These are phyloP conservation scores for Neonectria sp. DNA, from an alignment of 2,329 filamentous ascomycete genomes.

Conservation along the genomic window DNA sequence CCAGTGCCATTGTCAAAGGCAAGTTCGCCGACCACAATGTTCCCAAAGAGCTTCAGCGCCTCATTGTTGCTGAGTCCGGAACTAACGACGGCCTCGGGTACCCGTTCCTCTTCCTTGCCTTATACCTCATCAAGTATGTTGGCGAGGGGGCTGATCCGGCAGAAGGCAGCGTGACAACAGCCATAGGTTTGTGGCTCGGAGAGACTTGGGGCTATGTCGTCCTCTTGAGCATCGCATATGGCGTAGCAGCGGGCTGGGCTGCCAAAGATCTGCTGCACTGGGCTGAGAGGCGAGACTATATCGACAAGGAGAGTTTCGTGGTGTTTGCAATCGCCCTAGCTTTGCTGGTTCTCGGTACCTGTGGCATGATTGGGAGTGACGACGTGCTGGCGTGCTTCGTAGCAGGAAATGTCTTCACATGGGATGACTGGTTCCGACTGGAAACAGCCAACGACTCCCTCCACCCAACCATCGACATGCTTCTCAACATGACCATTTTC, in stretches of 20 bases:
- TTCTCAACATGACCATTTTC: slow-evolving; percentile 91
- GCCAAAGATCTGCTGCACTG: slow-evolving; percentile 87
- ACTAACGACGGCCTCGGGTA: slow-evolving; percentile 93
- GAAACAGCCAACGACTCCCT: slow-evolving; percentile 91
- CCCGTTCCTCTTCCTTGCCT: slow-evolving; percentile 86
- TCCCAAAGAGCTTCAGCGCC: slow-evolving; percentile 84
- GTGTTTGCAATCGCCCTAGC: slow-evolving; percentile 89
- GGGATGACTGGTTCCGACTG: slow-evolving; percentile 94
- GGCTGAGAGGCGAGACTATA: slow-evolving; percentile 84
- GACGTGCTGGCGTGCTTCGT: slow-evolving; percentile 94
- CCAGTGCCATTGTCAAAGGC: slow-evolving; percentile 92
- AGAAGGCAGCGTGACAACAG: slow-evolving; percentile 73
- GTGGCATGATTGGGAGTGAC: slow-evolving; percentile 88
- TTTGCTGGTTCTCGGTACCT: slow-evolving; percentile 89
- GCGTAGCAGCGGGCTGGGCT: slow-evolving; percentile 82
- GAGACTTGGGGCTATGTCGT: slow-evolving; percentile 90
- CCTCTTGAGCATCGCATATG: slow-evolving; percentile 82
- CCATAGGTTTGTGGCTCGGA: slow-evolving; percentile 86
- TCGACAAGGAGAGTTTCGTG: slow-evolving; percentile 89
- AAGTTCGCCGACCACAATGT: slow-evolving; percentile 94
- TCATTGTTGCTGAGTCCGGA: slow-evolving; percentile 86
- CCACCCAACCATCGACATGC: slow-evolving; percentile 95
- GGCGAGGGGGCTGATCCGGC: slow-evolving; percentile 66
- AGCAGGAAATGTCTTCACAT: slow-evolving; percentile 90
- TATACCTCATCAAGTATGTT: slow-evolving; percentile 86